Base-by-base conservation (phyloP, 768 basidiomycete genomes). In the Suillus hirtellus region DNA sequence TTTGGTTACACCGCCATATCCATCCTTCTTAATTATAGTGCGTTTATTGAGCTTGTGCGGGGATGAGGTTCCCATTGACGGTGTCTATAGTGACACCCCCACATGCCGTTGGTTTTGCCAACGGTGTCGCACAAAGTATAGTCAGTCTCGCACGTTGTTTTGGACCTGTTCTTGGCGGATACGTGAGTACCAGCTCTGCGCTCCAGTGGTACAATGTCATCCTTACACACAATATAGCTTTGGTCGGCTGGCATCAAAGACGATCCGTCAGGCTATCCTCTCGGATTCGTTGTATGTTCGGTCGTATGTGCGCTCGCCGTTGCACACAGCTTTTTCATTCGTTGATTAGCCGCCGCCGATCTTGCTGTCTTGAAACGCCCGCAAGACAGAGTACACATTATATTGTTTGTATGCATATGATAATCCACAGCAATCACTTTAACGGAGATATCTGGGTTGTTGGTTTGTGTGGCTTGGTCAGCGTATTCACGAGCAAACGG, bases 61-160 rank as follows among this genome's bases (percentile, higher is more conserved):
- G 40, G 40, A 59, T 62, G 60, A 35, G n/a, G 17, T 58, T 27
- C 50, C 4, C 35, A 54, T 34, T 54, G 49, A 34, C 38, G 46
- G 67, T 62, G 53, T 63, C 53, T 62, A 54, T 63, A 95, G 93
- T 96, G 91, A 93, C 95, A 0, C 95, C 96, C 2, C 94, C 95
- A 1, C 82, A 84, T 44, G 87, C 93, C 9, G 87, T 99, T 46
- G 93, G 95, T 8, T 86, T 93, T 64, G 93, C 96, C 11, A 99
- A 99, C 71, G 97, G 96, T 19, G 87, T 96, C 24, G 97, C 95
- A 0, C 97, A 99, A 76, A 95, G 93, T 70, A 91, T 94, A 38
- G 96, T 96, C 66, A 95, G 93, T 66, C 86, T 96, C 31, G 93
- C 96, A 4, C 86, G 97, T 46, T 97, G 95, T 78, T 70, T 93